Evolutionary conservation across 2,329 filamentous ascomycete genomes (phyloP).

Genomic region (Hymenoscyphus fructigenus): DNA sequence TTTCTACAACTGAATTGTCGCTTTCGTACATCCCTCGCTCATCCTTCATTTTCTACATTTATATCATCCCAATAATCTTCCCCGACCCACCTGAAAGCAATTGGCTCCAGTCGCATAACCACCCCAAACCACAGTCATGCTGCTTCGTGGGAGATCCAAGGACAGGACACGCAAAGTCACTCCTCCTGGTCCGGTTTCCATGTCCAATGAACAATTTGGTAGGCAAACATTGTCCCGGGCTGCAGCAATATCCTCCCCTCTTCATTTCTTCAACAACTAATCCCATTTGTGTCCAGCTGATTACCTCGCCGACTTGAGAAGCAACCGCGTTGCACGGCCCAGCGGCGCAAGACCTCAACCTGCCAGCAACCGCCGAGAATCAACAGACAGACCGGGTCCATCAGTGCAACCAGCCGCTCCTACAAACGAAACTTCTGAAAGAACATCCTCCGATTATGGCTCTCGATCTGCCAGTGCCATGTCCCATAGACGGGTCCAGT

Average conservation of each 20-base stretch:
- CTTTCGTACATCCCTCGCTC: not conserved
- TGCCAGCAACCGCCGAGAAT: constrained; percentile 37
- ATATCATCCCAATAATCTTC: not conserved
- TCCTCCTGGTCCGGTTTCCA: constrained; percentile 62
- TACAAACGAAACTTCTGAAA: constrained; percentile 16
- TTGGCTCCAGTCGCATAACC: not conserved
- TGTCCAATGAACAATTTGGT: constrained; percentile 69
- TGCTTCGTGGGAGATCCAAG: constrained; percentile 35
- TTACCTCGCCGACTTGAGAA: constrained; percentile 70
- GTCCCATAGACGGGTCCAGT: constrained; percentile 33
- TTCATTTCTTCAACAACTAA: not conserved
- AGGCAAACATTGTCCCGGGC: constrained; percentile 31
- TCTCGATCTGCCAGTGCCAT: constrained; percentile 32
- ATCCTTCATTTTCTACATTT: not conserved
- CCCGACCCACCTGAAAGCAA: not conserved
- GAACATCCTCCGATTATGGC: constrained; percentile 21
- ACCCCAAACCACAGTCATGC: constrained; percentile 19
- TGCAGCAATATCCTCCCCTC: not conserved
- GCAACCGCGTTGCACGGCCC: constrained; percentile 64
- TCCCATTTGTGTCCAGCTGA: constrained; percentile 49
- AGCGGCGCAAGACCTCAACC: constrained; percentile 68
- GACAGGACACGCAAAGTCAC: constrained; percentile 52
- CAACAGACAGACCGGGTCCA: constrained; percentile 18
- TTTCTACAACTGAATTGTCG: not conserved
- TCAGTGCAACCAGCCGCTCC: constrained; percentile 12